These are phyloP conservation scores for Sarocladium brachiariae DNA, from an alignment of 2,329 filamentous ascomycete species.

Conservation along the genomic window DNA sequence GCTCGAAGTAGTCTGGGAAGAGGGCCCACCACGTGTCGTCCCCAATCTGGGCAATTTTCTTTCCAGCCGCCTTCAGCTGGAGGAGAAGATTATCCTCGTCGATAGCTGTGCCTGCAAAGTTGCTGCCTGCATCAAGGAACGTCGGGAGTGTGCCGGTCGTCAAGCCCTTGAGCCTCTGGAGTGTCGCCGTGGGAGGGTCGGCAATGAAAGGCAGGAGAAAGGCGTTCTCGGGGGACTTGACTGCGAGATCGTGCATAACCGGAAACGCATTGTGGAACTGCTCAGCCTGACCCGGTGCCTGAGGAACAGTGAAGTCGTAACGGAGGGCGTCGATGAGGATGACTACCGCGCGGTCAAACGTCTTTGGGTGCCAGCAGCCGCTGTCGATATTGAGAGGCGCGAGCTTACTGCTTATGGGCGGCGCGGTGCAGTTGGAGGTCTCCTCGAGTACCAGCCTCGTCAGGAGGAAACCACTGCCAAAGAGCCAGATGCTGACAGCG, in stretches of 20 bases:
- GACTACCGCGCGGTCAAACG: conserved; percentile 85
- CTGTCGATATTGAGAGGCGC: conserved; percentile 39
- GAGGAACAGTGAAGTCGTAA: conserved; percentile 91
- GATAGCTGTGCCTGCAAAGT: conserved; percentile 90
- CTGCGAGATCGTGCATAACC: conserved; percentile 76
- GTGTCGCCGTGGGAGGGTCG: conserved; percentile 87
- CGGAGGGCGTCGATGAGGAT: conserved; percentile 88
- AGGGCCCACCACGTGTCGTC: conserved; percentile 95
- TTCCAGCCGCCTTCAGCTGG: conserved; percentile 56
- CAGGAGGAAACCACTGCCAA: conserved; percentile 90
- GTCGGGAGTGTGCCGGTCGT: conserved; percentile 94
- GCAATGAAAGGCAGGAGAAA: conserved; percentile 94
- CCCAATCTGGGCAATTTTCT: conserved; percentile 86
- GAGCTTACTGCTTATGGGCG: conserved; percentile 52
- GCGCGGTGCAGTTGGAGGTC: conserved; percentile 61
- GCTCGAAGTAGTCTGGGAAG: conserved; percentile 89
- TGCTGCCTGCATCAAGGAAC: conserved; percentile 89
- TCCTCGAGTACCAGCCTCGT: conserved; percentile 76
- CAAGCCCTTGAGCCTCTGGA: conserved; percentile 87
- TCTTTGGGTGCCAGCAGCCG: conserved; percentile 95
- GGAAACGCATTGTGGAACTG: conserved; percentile 82
- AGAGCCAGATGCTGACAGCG: conserved; percentile 75
- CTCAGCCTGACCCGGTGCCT: conserved; percentile 33
- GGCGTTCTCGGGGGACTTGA: conserved; percentile 68
- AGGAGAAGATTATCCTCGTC: conserved; percentile 79